These are phyloP conservation scores for Epichloe sibirici DNA, from an alignment of 2,329 filamentous ascomycete species.

Conservation along the genomic window DNA sequence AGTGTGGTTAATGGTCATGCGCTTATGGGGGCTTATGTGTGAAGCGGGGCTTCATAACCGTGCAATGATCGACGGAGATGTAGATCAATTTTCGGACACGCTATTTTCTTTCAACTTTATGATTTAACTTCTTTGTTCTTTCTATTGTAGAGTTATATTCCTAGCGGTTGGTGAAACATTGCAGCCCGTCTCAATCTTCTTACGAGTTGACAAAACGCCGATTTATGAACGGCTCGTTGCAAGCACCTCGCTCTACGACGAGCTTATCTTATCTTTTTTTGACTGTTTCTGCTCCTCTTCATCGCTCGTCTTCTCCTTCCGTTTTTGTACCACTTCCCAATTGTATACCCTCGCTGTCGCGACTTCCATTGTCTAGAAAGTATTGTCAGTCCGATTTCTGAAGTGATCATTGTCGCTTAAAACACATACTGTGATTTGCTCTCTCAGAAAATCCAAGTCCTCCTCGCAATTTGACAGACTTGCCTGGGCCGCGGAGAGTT, in stretches of 20 bases:
- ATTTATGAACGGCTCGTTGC: neutral
- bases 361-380: conserved; percentile 78
- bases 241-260: neutral
- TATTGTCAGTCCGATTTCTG: conserved; percentile 5
- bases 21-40: conserved; percentile 1
- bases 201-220: neutral
- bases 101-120: neutral
- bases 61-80: neutral
- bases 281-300: conserved; percentile 30
- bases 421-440: conserved; percentile 78
- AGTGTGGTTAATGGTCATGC: neutral
- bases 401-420: neutral
- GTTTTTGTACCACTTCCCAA: conserved; percentile 92
- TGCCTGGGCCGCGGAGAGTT: conserved; percentile 65
- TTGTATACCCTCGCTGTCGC: conserved; percentile 97
- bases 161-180: neutral
- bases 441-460: conserved; percentile 86
- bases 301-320: conserved; percentile 71
- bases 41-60: conserved; percentile 1
- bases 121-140: neutral
- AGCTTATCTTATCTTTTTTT: conserved; percentile 22
- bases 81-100: neutral
- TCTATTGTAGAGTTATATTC: neutral
- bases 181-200: neutral
- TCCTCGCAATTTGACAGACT: conserved; percentile 86